Evolutionary conservation across 495 filamentous ascomycete genomes (phyloP).

Genomic region (Penicillium lividum): DNA sequence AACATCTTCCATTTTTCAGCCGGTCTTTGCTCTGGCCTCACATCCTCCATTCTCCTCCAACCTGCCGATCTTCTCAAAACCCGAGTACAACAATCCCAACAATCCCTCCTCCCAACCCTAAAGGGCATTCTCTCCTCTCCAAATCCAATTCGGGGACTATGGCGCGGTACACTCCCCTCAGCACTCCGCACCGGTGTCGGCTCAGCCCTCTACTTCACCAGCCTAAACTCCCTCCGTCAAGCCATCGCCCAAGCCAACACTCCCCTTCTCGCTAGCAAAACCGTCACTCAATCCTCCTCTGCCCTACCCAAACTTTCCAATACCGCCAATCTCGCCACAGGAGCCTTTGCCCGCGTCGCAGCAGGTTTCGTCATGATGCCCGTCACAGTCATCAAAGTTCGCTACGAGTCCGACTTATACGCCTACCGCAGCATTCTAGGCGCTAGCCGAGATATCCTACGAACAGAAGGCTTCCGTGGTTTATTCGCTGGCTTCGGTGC

Average conservation of each 20-base stretch:
- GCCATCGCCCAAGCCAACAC: slow-evolving; percentile 53
- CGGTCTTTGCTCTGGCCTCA: slow-evolving; percentile 82
- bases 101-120: slow-evolving; percentile 68
- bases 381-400: slow-evolving; percentile 94
- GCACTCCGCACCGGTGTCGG: slow-evolving; percentile 91
- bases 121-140: slow-evolving; percentile 64
- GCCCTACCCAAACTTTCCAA: slow-evolving; percentile 83
- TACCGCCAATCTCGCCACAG: slow-evolving; percentile 80
- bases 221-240: slow-evolving; percentile 78
- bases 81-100: slow-evolving; percentile 72
- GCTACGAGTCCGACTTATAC: slow-evolving; percentile 87
- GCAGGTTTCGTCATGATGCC: slow-evolving; percentile 95
- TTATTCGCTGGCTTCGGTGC: slow-evolving; percentile 95
- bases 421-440: slow-evolving; percentile 73
- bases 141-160: slow-evolving; percentile 71
- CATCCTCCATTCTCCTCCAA: slow-evolving; percentile 87
- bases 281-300: slow-evolving; percentile 56
- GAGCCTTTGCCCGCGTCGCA: slow-evolving; percentile 76
- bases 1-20: slow-evolving; percentile 81
- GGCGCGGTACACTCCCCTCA: slow-evolving; percentile 91
- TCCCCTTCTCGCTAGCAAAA: slow-evolving; percentile 25
- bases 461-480: slow-evolving; percentile 72
- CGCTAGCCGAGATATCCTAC: slow-evolving; percentile 73
- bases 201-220: slow-evolving; percentile 91
- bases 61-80: slow-evolving; percentile 96